These are phyloP conservation scores for Pelagophyceae sp. DNA, from an alignment of 352 stramenopile genomes.

Conservation along the genomic window DNA sequence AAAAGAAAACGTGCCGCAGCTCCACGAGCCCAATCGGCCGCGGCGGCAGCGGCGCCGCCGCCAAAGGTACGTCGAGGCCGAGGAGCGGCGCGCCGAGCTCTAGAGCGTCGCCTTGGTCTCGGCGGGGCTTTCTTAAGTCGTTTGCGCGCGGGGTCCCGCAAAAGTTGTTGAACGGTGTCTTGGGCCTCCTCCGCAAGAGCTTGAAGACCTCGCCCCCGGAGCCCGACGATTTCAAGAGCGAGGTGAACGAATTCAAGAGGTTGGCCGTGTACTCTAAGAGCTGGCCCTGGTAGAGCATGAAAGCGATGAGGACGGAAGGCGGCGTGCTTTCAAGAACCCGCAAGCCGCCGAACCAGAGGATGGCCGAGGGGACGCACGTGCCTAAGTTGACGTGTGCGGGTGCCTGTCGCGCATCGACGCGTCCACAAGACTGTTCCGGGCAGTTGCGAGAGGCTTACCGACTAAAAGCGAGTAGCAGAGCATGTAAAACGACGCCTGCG, in stretches of 20 bases:
- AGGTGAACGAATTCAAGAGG: slow-evolving; percentile 59
- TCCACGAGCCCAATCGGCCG: slow-evolving; percentile 43
- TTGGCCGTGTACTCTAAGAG: slow-evolving; percentile 53
- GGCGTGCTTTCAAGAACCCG: not conserved
- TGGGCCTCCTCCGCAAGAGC: slow-evolving; percentile 46
- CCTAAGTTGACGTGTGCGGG: too few relatives aligned
- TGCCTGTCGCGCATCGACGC: too few relatives aligned
- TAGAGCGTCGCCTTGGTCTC: not conserved
- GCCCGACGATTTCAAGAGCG: slow-evolving; percentile 54
- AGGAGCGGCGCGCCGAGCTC: not conserved
- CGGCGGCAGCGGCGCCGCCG: not conserved
- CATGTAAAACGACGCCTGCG: slow-evolving; percentile 60
- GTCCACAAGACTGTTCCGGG: too few relatives aligned
- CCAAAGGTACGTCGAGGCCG: not conserved
- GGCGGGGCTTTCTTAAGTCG: too few relatives aligned
- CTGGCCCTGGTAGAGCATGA: slow-evolving; percentile 68
- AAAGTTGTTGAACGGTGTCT: slow-evolving; percentile 25
- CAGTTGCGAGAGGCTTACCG: too few relatives aligned
- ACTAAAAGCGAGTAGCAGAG: slow-evolving; percentile 56
- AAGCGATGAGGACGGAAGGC: slow-evolving; percentile 51
- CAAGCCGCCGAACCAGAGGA: slow-evolving; percentile 49
- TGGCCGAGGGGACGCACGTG: slow-evolving; percentile 48
- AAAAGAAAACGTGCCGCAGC: slow-evolving; percentile 85
- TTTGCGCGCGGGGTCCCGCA: too few relatives aligned
- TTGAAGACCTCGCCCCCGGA: slow-evolving; percentile 59